phyloP scores from a whole-genome alignment of 768 basidiomycete species.

The Mycena polygramma region DNA sequence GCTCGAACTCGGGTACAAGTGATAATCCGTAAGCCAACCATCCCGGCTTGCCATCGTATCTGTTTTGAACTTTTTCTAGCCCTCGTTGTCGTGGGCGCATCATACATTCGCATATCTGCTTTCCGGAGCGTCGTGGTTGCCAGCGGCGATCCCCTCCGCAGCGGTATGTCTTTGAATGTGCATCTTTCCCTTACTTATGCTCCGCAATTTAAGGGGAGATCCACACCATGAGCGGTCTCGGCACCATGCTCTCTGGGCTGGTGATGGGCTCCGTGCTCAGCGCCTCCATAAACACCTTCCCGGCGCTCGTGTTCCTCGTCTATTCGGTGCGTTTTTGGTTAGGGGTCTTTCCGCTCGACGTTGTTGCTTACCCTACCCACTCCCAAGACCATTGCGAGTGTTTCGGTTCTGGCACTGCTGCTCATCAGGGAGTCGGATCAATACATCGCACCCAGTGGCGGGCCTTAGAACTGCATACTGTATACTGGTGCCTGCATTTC shows the following conservation, averaged over 20 bases:
- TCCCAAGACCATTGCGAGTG: constrained; percentile 2
- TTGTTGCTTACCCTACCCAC: background rate
- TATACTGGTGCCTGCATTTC: too few relatives aligned
- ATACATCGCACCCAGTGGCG: background rate
- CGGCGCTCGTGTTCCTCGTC: constrained; percentile 14
- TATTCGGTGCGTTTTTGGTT: constrained; percentile 3
- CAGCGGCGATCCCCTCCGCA: constrained; percentile 14
- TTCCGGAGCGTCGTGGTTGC: constrained; percentile 18
- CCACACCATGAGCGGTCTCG: constrained; percentile 8
- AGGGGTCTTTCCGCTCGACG: too few relatives aligned
- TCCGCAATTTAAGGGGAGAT: too few relatives aligned
- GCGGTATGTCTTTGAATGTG: too few relatives aligned
- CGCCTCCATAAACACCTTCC: constrained; percentile 14
- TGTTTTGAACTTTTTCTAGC: background rate
- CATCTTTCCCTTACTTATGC: too few relatives aligned
- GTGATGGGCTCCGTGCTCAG: constrained; percentile 19
- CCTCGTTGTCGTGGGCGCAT: constrained; percentile 1
- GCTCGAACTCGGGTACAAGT: constrained; percentile 11
- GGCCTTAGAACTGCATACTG: too few relatives aligned
- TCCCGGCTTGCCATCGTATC: background rate
- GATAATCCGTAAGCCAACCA: background rate
- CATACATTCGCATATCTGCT: constrained; percentile 13
- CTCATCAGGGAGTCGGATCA: constrained; percentile 14
- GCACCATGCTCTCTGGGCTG: constrained; percentile 6
- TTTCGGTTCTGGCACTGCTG: constrained; percentile 20